Evolutionary conservation across 495 filamentous ascomycete species (phyloP).

Genomic region (Jackrogersella minutella): DNA sequence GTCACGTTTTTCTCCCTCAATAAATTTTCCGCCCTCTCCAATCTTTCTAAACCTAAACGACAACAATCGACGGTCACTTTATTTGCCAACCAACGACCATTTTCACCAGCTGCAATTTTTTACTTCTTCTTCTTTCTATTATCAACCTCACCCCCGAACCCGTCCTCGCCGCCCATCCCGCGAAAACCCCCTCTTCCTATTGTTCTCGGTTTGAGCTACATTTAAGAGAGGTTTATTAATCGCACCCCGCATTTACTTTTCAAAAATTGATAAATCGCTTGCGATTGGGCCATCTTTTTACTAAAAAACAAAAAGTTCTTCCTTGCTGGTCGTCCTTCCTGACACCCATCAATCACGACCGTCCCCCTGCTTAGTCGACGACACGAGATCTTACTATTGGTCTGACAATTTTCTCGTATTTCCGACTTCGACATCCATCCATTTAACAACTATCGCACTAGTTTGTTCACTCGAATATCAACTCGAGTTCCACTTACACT

Average conservation of each 20-base stretch:
- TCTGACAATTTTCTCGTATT: conserved; percentile 12
- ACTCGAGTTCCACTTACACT: conserved; percentile 17
- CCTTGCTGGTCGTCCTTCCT: conserved; percentile 23
- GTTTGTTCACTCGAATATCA: conserved; percentile 12
- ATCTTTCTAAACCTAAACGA: conserved; percentile 27
- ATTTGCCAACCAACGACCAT: conserved; percentile 16
- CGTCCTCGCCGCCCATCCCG: too few species aligned
- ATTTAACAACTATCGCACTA: not conserved
- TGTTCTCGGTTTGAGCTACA: conserved; percentile 5
- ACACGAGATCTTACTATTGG: conserved; percentile 20
- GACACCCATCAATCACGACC: conserved; percentile 19
- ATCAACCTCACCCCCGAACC: not conserved
- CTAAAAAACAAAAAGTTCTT: conserved; percentile 29
- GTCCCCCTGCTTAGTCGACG: conserved; percentile 13
- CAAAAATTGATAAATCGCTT: conserved; percentile 27
- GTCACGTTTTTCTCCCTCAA: conserved; percentile 36
- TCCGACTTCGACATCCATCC: not conserved
- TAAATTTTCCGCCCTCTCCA: conserved; percentile 28
- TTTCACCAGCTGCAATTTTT: conserved; percentile 17
- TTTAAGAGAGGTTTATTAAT: conserved; percentile 30
- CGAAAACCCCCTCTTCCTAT: not conserved
- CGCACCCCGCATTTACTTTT: conserved; percentile 41
- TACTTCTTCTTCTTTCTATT: not conserved
- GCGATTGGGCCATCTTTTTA: conserved; percentile 33
- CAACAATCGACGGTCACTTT: not conserved